Percentiles rank a stretch among this genome's conserved stretches.
phyloP scores from a whole-genome alignment of 2,329 filamentous ascomycete genomes.

The Ampelomyces quisqualis region DNA sequence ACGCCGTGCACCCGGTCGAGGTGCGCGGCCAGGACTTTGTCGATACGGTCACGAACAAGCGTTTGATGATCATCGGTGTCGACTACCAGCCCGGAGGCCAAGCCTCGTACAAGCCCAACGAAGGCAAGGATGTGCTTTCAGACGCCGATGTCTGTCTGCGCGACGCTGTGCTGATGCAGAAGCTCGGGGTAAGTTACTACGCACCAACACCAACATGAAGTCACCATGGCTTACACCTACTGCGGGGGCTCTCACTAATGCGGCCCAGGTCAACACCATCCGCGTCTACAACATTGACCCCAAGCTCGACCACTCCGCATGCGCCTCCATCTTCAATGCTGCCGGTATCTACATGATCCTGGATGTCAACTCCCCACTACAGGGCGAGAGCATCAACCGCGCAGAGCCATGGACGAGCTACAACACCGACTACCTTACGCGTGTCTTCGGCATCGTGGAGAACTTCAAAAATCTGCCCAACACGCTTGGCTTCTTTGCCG shows the following conservation, averaged over 20 bases:
- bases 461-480: conserved; percentile 68
- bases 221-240: not conserved
- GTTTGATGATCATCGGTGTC: conserved; percentile 63
- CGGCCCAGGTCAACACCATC: conserved; percentile 60
- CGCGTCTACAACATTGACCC: conserved; percentile 66
- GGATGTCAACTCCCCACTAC: conserved; percentile 64
- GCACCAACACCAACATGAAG: not conserved
- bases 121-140: conserved; percentile 57
- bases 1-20: conserved; percentile 58
- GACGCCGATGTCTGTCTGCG: conserved; percentile 60
- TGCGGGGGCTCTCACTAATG: too few species aligned
- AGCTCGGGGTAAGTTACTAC: conserved; percentile 50
- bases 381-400: conserved; percentile 59
- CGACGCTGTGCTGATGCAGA: conserved; percentile 65
- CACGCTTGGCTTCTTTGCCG: conserved; percentile 65
- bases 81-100: conserved; percentile 64
- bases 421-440: conserved; percentile 56
- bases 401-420: conserved; percentile 57
- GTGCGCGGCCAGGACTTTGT: conserved; percentile 63
- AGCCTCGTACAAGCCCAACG: conserved; percentile 55
- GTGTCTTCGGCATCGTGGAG: conserved; percentile 64
- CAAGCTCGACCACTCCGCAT: conserved; percentile 60
- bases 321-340: conserved; percentile 64
- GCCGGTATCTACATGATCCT: conserved; percentile 67
- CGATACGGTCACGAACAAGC: conserved; percentile 57